These are phyloP conservation scores for Auricularia auricula-judae DNA, from an alignment of 768 basidiomycete genomes.

Conservation along the genomic window DNA sequence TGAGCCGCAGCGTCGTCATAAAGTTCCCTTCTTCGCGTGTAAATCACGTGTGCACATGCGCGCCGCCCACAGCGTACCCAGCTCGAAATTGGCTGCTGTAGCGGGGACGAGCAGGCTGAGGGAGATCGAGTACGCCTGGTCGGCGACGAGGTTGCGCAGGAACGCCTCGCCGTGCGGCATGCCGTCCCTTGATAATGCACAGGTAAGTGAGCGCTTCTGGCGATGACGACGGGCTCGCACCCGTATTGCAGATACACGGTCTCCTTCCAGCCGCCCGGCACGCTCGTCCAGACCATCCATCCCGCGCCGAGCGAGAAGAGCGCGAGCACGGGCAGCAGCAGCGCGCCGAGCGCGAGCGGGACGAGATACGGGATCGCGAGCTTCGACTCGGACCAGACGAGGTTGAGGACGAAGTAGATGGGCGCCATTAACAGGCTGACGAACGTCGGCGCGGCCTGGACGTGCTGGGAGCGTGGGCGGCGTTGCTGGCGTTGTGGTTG, in stretches of 20 bases:
- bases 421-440: not conserved
- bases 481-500: not conserved
- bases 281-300: conserved; percentile 60
- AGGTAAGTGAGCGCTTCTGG: not conserved
- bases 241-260: conserved; percentile 72
- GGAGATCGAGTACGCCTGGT: conserved; percentile 68
- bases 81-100: conserved; percentile 51
- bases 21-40: conserved; percentile 46
- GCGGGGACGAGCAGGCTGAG: conserved; percentile 56
- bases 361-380: conserved; percentile 28
- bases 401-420: not conserved
- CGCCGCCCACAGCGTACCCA: conserved; percentile 25
- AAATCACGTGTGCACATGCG: not conserved
- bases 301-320: conserved; percentile 57
- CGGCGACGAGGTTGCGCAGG: conserved; percentile 40
- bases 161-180: conserved; percentile 50
- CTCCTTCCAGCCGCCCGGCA: conserved; percentile 60
- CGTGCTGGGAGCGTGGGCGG: not conserved
- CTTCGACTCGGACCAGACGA: not conserved
- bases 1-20: conserved; percentile 59
- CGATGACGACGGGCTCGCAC: conserved; percentile 28
- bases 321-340: conserved; percentile 51
- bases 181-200: conserved; percentile 39
- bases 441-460: not conserved
- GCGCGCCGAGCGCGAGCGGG: conserved; percentile 49